These are phyloP conservation scores for Anthostomella pinea DNA, from an alignment of 2,329 filamentous ascomycete species.

Conservation along the genomic window DNA sequence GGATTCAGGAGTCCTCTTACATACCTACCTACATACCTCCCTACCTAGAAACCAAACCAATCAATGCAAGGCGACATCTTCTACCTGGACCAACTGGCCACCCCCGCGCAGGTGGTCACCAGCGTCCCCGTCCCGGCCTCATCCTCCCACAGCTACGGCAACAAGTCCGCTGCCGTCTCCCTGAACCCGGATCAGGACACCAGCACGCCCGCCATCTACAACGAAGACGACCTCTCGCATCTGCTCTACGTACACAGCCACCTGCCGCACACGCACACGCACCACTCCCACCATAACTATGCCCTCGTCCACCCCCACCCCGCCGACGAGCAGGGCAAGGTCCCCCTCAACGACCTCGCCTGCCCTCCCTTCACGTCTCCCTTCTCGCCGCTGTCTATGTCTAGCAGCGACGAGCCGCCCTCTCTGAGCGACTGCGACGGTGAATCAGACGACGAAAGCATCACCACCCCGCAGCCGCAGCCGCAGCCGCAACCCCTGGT, in stretches of 20 bases:
- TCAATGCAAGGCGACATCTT: slow-evolving; percentile 31
- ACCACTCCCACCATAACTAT: slow-evolving; percentile 17
- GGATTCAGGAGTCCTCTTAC: too few species aligned
- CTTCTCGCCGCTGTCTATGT: too few species aligned
- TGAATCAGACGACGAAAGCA: slow-evolving; percentile 17
- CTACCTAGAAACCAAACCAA: slow-evolving; percentile 12
- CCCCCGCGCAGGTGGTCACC: too few species aligned
- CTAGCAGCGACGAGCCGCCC: slow-evolving; percentile 22
- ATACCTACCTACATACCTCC: too few species aligned
- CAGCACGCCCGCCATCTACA: slow-evolving; percentile 25
- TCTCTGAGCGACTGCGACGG: slow-evolving; percentile 28
- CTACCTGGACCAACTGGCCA: slow-evolving; percentile 23
- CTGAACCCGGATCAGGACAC: slow-evolving; percentile 2
- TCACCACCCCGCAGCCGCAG: slow-evolving; percentile 9
- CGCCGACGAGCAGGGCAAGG: slow-evolving; percentile 18
- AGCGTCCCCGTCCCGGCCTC: slow-evolving; percentile 9
- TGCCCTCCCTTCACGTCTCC: too few species aligned
- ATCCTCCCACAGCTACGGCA: slow-evolving; percentile 5
- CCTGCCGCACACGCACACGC: too few species aligned
- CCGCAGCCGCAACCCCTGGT: too few species aligned
- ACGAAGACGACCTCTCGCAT: slow-evolving; percentile 32
- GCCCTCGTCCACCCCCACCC: slow-evolving; percentile 9
- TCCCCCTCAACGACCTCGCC: slow-evolving; percentile 25
- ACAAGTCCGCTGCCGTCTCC: too few species aligned
- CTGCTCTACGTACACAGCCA: slow-evolving; percentile 25